Conservation (phyloP, 2,329 filamentous ascomycete species). For the Aureobasidium musti region DNA sequence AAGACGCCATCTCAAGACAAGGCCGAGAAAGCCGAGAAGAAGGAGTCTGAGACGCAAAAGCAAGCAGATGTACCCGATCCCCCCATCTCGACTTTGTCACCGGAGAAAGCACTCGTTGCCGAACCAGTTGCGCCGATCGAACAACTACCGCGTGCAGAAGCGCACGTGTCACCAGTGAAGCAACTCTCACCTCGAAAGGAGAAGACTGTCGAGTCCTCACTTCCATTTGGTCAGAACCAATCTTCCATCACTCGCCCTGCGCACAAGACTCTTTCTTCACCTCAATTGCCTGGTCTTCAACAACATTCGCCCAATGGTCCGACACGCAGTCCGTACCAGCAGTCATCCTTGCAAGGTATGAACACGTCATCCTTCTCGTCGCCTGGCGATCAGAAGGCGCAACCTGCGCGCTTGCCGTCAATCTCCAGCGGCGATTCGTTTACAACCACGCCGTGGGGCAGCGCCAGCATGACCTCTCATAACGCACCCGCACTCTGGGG, state of each 20-base stretch:
- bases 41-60: constrained; percentile 17
- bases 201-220: constrained; percentile 16
- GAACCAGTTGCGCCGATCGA: constrained; percentile 31
- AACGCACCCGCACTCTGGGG: constrained; percentile 67
- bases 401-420: constrained; percentile 36
- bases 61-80: constrained; percentile 6
- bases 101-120: constrained; percentile 30
- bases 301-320: constrained; percentile 22
- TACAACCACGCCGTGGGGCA: constrained; percentile 30
- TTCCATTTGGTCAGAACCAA: constrained; percentile 49
- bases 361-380: constrained; percentile 54
- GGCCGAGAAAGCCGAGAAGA: constrained; percentile 28
- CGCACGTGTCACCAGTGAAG: constrained; percentile 31
- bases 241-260: constrained; percentile 39
- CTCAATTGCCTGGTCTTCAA: constrained; percentile 27
- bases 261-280: constrained; percentile 13
- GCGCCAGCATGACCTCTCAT: constrained; percentile 34
- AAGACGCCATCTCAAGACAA: constrained; percentile 29
- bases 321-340: constrained; percentile 27
- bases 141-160: constrained; percentile 25
- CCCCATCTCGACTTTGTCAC: constrained; percentile 29
- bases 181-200: constrained; percentile 25
- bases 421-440: constrained; percentile 29
- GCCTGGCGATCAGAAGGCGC: constrained; percentile 42
- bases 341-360: constrained; percentile 21